Conservation (phyloP, 2,329 filamentous ascomycete species). For the Colletotrichum sp. region DNA sequence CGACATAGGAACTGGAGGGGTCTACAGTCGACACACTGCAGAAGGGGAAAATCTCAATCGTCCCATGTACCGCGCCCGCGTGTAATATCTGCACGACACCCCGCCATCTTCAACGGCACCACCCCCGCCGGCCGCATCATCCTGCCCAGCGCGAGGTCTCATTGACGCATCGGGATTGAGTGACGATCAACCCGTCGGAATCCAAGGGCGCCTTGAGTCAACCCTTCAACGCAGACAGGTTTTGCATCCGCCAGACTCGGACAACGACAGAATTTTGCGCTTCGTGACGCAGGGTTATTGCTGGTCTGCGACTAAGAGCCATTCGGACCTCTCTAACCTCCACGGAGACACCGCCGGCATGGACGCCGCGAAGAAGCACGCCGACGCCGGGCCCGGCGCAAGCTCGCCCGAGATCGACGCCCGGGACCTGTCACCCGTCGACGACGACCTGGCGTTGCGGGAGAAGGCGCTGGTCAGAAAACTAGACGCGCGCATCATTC, state of each 20-base stretch:
- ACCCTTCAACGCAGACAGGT: neutral
- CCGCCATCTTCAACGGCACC: neutral
- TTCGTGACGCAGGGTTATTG: neutral
- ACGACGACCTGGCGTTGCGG: conserved; percentile 23
- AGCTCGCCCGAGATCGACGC: neutral
- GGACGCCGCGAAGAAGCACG: neutral
- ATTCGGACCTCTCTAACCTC: neutral
- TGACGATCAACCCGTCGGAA: neutral
- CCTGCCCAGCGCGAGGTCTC: neutral
- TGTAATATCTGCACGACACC: neutral
- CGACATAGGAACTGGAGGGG: conserved; percentile 3
- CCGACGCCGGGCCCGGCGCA: neutral
- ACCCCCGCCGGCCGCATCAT: neutral
- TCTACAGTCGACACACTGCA: neutral
- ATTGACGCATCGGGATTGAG: neutral
- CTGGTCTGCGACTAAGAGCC: neutral
- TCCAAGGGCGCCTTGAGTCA: neutral
- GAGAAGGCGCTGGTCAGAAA: conserved; percentile 67
- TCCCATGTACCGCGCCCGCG: neutral
- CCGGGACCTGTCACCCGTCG: neutral
- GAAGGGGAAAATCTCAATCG: neutral
- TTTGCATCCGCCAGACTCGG: neutral
- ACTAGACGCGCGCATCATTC: conserved; percentile 67
- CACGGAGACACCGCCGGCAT: neutral
- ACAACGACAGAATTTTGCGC: neutral